Base-by-base conservation (phyloP, 768 basidiomycete genomes). In the Mycena venus region DNA sequence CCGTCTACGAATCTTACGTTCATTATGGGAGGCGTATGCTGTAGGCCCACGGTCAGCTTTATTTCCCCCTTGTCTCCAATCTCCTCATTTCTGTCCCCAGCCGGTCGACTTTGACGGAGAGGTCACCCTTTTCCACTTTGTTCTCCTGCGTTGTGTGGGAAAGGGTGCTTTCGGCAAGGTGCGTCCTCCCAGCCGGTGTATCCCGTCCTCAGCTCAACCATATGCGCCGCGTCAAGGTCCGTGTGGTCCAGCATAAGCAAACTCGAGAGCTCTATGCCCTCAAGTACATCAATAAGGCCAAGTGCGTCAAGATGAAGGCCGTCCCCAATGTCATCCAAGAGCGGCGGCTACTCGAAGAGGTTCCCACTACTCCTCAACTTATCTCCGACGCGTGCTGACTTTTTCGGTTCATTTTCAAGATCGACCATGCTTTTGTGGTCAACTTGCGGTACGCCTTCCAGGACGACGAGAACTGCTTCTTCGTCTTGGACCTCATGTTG, bases 111-210 rank as follows among this genome's bases (percentile, higher is more conserved):
- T 97, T 81, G 96, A 97, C 78, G 96, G 95, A 76, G 96, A 98
- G 75, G 94, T 96, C 81, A 98, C 96, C 81, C 92, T 99, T 70
- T 99, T 98, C 83, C 98, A 99, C 81, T 99, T 99, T 81, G 90
- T 95, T 75, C 93, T 99, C 47, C 84, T 99, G 23, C 89, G 98
- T 79, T 97, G 96, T 77, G 97, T 99, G n/a, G 98, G 98, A 25
- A 99, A 99, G 83, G 98, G 98, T 62, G 98, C 98, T 1, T 99
- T 99, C 84, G 98, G 98, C 82, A 99, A 99, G 92, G 98, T 97
- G 38, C 65, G 84, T 81, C 12, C 17, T 21, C 32, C 27, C 42
- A 27, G 3, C n/a, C 44, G 12, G 58, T 66, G 68, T 40, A 4
- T 21, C 68, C 53, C 32, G 69, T 34, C 51, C 61, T 34, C 27